Base-by-base conservation (phyloP, 2,329 filamentous ascomycete genomes). In the Xylaria arbuscula region DNA sequence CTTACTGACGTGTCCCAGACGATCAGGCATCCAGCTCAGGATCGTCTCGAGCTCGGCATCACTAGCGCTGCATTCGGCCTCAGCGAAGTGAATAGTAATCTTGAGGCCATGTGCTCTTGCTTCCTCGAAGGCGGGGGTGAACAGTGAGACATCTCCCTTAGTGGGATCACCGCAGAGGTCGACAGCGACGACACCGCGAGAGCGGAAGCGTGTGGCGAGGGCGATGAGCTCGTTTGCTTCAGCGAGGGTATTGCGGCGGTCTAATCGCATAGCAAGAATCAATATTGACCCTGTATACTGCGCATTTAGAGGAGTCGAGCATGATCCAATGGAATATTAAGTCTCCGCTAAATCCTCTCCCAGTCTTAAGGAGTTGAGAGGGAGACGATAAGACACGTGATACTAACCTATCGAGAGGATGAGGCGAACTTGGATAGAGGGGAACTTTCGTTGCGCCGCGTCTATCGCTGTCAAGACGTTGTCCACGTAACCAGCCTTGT, bases 131-230 rank as follows among this genome's bases (percentile, higher is more conserved):
- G 88, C 85, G 0, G 84, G 80, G 1, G 82, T 81, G 76, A 93
- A 92, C 7, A 87, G 79, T 17, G 83, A 80, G 22, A 94, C 82
- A 58, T 89, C 85, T 10, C 89, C 89, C 70, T 83, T 84, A 0
- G 85, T 82, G 1, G 92, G 93, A 75, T 97, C 89, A 19, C 93
- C 93, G 78, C 92, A 95, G 22, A 96, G 86, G 76, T 96, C 93
- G 24, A 96, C 79, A 15, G 89, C 93, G 0, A 95, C 90, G 4
- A 95, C 87, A 19, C 88, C 88, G 4, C 79, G 76, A 45, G 74
- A 71, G 15, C 79, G 80, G 76, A 89, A 87, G 66, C 82, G 81
- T 55, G 86, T 78, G 1, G 91, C 92, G 1, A 96, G 84, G 19
- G 85, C 80, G 28, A 94, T 84, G 3, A 90, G 87, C 68, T 89